These are phyloP conservation scores for Cyberlindnera japonica DNA, from an alignment of 805 yeast species.

Conservation along the genomic window DNA sequence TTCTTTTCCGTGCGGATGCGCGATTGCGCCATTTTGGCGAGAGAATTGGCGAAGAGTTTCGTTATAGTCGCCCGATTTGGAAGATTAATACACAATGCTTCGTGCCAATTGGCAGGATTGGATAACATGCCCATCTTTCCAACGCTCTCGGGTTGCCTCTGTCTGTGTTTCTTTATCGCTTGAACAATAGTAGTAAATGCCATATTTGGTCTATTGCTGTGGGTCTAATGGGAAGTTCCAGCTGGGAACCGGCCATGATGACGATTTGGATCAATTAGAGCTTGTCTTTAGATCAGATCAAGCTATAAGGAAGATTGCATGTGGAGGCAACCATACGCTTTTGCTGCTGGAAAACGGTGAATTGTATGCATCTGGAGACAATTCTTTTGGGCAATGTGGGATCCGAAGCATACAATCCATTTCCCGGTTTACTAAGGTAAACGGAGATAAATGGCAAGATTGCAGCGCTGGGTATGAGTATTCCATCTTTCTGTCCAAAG, in stretches of 20 bases:
- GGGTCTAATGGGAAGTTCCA: slow-evolving; percentile 87
- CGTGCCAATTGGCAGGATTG: too few relatives aligned
- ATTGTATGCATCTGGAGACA: slow-evolving; percentile 58
- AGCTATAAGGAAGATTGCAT: slow-evolving; percentile 43
- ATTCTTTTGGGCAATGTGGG: slow-evolving; percentile 53
- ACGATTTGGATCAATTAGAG: slow-evolving; percentile 41
- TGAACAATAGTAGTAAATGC: slow-evolving; percentile 1
- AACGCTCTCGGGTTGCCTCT: too few relatives aligned
- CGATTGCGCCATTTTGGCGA: too few relatives aligned
- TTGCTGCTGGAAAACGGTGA: slow-evolving; percentile 51
- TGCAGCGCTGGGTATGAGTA: slow-evolving; percentile 82
- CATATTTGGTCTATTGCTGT: slow-evolving; percentile 43
- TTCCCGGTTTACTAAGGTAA: slow-evolving; percentile 18
- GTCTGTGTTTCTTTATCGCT: too few relatives aligned
- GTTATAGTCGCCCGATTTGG: too few relatives aligned
- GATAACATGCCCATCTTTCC: too few relatives aligned
- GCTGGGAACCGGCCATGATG: slow-evolving; percentile 55
- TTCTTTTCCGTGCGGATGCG: too few relatives aligned
- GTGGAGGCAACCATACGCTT: slow-evolving; percentile 89
- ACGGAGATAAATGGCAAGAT: slow-evolving; percentile 35
- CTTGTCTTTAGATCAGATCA: slow-evolving; percentile 10
- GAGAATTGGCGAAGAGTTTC: too few relatives aligned
- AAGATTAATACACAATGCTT: too few relatives aligned
- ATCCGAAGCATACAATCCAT: slow-evolving; percentile 8
- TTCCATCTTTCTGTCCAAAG: slow-evolving; percentile 44